Evolutionary conservation across 257 asterid species (phyloP).

Genomic region (Penstemon barbatus): DNA sequence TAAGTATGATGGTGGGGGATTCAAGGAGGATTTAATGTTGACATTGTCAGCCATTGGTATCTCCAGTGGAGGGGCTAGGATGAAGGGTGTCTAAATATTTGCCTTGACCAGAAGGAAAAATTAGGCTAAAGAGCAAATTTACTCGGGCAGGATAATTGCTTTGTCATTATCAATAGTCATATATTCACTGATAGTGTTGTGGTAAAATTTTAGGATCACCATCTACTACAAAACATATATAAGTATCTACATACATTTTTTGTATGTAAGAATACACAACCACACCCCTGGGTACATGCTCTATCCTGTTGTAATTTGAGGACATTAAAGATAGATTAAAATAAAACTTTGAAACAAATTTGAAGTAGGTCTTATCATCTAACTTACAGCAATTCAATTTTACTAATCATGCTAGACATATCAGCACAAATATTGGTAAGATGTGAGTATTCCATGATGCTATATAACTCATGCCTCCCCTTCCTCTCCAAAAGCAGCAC

Average conservation of each 20-base stretch:
- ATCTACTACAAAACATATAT: background rate
- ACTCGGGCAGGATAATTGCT: too few relatives aligned
- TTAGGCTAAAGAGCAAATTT: too few relatives aligned
- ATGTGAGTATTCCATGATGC: conserved; percentile 14
- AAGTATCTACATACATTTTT: background rate
- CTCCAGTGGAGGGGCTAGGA: too few relatives aligned
- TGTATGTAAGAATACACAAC: background rate
- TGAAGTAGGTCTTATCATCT: background rate
- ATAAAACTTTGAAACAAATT: background rate
- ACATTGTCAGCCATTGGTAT: too few relatives aligned
- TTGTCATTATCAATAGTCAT: too few relatives aligned
- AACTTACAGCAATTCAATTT: background rate
- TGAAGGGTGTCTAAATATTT: too few relatives aligned
- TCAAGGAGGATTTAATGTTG: too few relatives aligned
- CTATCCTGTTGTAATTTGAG: background rate
- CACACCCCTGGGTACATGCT: conserved; percentile 1
- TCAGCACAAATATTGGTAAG: background rate
- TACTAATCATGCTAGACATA: background rate
- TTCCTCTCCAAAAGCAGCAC: background rate
- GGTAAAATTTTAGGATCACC: background rate
- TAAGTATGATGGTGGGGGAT: too few relatives aligned
- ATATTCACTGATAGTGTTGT: too few relatives aligned
- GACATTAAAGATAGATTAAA: background rate
- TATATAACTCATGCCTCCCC: background rate
- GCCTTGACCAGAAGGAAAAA: too few relatives aligned